Evolutionary conservation across 83 land plant species (phyloP), one percentile per base, ranked within the genome.

Genomic region (Thuja plicata): DNA sequence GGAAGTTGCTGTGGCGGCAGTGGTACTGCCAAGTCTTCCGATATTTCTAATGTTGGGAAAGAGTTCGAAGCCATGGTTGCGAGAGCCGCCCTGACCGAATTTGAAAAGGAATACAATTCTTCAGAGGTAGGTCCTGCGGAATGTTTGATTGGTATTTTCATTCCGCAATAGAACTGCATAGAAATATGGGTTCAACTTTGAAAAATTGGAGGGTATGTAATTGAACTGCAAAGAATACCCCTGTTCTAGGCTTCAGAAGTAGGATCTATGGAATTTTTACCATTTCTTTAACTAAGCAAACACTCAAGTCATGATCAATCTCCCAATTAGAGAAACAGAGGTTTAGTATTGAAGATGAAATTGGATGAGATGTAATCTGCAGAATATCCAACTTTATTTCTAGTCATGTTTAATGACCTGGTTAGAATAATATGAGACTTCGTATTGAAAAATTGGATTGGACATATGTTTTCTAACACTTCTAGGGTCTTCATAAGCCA

Each of bases 1-100:
- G 88, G 91, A 81, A 52, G 89, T n/a, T 90, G 91, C 91, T 90
- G 91, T 73, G 91, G 90, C 54, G 90, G 91, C 57, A 76, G 89
- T 41, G 79, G 84, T 7, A 87, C 89, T 38, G n/a, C 52, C 7
- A 89, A 89, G n/a, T 82, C 85, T 37, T 40, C 91, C 0, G 85
- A 80, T 84, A 45, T 90, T 46, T 89, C 91, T 21, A 74, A 84
- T 32, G 89, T 90, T 66, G 91, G 91, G 35, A 84, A 88, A 1
- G 90, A 90, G 70, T 90, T 90, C 41, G 91, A 88, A 57, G 73
- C 62, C 87, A 88, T 90, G 91, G 90, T 90, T 54, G 89, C 91
- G 19, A 76, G 45, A 37, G 85, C 89, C 57, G 88, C 91, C 2
- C 84, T 90, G 89, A 78, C 43, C 62, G 91, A 90, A 87, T 84